Base-by-base conservation (phyloP, 352 stramenopile species). In the Halophytophthora polymorphica region DNA sequence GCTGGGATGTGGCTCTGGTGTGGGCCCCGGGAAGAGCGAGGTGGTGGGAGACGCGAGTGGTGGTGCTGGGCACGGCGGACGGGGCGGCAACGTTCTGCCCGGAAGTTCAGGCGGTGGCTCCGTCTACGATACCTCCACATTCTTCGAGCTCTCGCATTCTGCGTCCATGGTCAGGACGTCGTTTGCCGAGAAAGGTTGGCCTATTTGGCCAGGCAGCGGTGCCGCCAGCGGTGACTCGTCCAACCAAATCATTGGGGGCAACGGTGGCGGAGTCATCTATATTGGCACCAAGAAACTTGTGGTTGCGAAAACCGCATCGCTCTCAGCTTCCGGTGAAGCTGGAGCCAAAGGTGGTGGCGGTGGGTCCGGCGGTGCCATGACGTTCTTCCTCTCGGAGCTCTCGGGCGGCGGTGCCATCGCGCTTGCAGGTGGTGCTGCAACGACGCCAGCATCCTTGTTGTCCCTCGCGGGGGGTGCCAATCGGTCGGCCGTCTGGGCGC, bases 241-340 rank as follows among this genome's bases (percentile, higher is more conserved):
- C 1, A 71, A 73, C 34, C 64, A 69, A 15, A 56, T 89, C n/a
- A 70, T 60, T 42, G 84, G 81, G 13, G 84, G 82, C 2, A 78
- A 61, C 47, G 84, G 84, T 7, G 84, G 84, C 36, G 84, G 84
- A 12, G 51, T 94, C 11, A 69, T 94, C 21, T 84, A 90, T 59
- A 58, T 94, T 38, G 59, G 69, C 0, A 69, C 79, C 1, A 73
- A 66, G 45, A 71, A 68, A 14, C 61, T 94, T 3, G 51, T 64
- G 5, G 56, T 94, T 15, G 55, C 40, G 28, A 77, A 78, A 43
- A 28, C 40, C 10, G 71, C 73, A 3, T 64, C 46, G 3, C 59
- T 94, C 18, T 83, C 64, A 54, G 81, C 71, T 6, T 58, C 64
- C 34, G 84, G 84, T 23, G 69, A 73, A 3, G 51, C 56, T 23